Conservation (phyloP, 352 stramenopile species). For the Globisporangium solare region DNA sequence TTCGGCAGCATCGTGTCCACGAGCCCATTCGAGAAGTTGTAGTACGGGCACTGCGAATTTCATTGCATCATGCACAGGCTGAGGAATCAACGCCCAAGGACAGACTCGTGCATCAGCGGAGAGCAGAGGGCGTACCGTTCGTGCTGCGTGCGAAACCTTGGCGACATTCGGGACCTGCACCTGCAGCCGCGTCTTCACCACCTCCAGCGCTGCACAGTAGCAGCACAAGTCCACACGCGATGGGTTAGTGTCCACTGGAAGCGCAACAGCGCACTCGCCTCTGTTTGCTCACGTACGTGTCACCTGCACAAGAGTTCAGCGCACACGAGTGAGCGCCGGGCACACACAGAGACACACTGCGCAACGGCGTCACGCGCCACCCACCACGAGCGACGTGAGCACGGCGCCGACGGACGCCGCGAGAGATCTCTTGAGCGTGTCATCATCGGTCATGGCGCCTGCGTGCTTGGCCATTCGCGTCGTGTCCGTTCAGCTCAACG, state of each 20-base stretch:
- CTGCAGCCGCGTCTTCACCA: conserved; percentile 83
- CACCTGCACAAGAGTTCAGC: conserved; percentile 28
- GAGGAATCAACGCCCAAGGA: too few relatives aligned
- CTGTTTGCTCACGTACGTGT: conserved; percentile 40
- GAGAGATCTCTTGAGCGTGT: conserved; percentile 58
- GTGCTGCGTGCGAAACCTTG: conserved; percentile 35
- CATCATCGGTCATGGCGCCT: conserved; percentile 50
- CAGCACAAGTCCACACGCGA: too few relatives aligned
- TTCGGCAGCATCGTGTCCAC: conserved; percentile 82
- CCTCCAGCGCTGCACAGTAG: conserved; percentile 52
- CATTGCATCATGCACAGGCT: too few relatives aligned
- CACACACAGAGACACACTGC: neutral
- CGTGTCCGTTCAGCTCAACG: too few relatives aligned
- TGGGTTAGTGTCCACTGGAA: too few relatives aligned
- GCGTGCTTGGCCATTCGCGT: too few relatives aligned
- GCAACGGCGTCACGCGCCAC: conserved; percentile 6
- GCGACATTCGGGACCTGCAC: conserved; percentile 62
- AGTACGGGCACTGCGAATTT: conserved; percentile 48
- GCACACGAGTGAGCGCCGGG: neutral
- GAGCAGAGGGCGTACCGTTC: conserved; percentile 29
- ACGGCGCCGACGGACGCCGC: conserved; percentile 62
- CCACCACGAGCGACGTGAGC: conserved; percentile 65
- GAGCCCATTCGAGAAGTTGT: conserved; percentile 76
- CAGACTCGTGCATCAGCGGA: too few relatives aligned
- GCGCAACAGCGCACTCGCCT: too few relatives aligned